Evolutionary conservation across 2,329 filamentous ascomycete genomes (phyloP).

Genomic region (Madurella mycetomatis): DNA sequence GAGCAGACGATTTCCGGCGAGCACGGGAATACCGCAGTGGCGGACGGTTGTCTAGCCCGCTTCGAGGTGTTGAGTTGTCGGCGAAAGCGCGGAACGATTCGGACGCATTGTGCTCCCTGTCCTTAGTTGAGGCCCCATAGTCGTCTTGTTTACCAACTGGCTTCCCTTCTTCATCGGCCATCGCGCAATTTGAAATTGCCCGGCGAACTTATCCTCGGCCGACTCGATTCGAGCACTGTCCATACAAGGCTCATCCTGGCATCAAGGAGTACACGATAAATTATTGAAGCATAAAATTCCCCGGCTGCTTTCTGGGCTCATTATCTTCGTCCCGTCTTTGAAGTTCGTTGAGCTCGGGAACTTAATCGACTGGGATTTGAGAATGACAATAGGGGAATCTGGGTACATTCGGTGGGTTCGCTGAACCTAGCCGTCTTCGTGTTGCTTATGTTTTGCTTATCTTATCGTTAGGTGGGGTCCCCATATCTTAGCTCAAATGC

Average conservation of each 20-base stretch:
- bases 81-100: background rate
- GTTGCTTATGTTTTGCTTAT: background rate
- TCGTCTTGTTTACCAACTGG: background rate
- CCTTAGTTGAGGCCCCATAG: background rate
- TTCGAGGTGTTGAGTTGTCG: background rate
- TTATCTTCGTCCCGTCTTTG: too few species aligned
- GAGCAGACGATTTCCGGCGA: slow-evolving; percentile 13
- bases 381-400: too few species aligned
- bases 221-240: background rate
- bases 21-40: background rate
- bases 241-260: too few species aligned
- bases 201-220: background rate
- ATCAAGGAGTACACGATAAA: too few species aligned
- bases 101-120: background rate
- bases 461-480: background rate
- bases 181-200: background rate
- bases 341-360: too few species aligned
- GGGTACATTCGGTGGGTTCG: too few species aligned
- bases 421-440: background rate
- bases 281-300: too few species aligned
- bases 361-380: too few species aligned
- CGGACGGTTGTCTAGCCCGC: background rate
- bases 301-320: too few species aligned
- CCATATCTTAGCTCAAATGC: background rate
- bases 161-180: background rate